A percentile compares a stretch with the other conserved stretches of the same genome.
Evolutionary conservation across 1,139 yeast genomes (phyloP).

Genomic region (Insectozyma bohioensis): DNA sequence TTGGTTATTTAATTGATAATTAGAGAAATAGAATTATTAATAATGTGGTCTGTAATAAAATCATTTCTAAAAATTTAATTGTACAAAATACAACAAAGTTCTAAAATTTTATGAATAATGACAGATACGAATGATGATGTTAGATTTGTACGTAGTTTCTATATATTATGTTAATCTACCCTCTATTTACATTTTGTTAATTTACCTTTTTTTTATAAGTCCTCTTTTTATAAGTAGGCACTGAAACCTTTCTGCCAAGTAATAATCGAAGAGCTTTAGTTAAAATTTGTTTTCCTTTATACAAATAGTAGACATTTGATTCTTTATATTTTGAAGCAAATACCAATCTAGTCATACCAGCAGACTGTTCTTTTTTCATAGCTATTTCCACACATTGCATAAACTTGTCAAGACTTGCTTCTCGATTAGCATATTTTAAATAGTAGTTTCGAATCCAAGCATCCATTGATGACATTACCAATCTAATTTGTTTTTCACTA

Average conservation of each 20-base stretch:
- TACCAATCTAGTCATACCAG: constrained; percentile 5
- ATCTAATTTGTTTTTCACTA: constrained; percentile 6
- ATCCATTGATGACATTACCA: constrained; percentile 2
- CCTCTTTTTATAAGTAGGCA: constrained; percentile 1
- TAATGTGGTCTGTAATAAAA: no score
- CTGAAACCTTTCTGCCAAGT: neutral
- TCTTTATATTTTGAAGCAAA: constrained; percentile 8
- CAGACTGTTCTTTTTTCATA: constrained; percentile 4
- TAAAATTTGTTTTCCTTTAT: neutral
- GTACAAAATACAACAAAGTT: no score
- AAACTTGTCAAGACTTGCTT: neutral
- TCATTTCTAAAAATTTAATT: no score
- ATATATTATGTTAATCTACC: no score
- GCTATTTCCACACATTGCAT: constrained; percentile 2
- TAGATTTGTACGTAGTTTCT: neutral
- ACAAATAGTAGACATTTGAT: constrained; percentile 1
- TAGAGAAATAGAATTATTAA: no score
- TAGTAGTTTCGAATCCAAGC: constrained; percentile 1
- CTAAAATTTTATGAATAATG: no score
- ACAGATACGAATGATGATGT: no score
- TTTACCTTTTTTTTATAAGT: no score
- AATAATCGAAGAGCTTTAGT: no score
- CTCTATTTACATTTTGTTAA: no score
- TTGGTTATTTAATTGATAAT: no score
- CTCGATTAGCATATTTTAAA: neutral